phyloP scores from a whole-genome alignment of 2,329 filamentous ascomycete species.

The Penicillium sp. region DNA sequence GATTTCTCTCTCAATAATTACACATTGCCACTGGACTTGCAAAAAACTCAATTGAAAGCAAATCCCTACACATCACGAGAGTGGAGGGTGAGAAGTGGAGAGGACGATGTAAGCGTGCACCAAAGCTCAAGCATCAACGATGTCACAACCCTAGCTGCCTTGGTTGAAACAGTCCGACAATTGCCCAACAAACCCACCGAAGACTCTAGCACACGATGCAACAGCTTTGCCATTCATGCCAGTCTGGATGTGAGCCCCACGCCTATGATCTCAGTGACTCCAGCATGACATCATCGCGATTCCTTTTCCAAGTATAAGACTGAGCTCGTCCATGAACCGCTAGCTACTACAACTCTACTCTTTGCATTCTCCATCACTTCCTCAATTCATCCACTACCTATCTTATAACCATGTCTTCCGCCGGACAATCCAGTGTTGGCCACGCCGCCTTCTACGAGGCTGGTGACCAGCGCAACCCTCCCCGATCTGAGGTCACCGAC shows the following conservation, averaged over 20 bases:
- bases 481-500: constrained; percentile 48
- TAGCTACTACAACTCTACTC: too few species aligned
- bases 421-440: constrained; percentile 61
- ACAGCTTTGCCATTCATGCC: constrained; percentile 6
- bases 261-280: constrained; percentile 27
- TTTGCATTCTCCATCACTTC: too few species aligned
- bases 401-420: constrained; percentile 33
- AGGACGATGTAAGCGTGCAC: not conserved
- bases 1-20: too few species aligned
- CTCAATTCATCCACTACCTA: not conserved
- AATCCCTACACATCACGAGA: too few species aligned
- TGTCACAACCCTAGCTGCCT: constrained; percentile 16
- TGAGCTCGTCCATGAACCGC: not conserved
- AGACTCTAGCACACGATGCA: constrained; percentile 9
- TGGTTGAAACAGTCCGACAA: constrained; percentile 7
- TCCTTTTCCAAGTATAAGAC: constrained; percentile 18
- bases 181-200: constrained; percentile 9
- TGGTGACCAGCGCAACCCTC: constrained; percentile 66
- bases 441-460: constrained; percentile 62
- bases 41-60: too few species aligned
- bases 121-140: constrained; percentile 9
- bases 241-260: constrained; percentile 16
- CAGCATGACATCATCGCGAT: constrained; percentile 24
- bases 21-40: too few species aligned
- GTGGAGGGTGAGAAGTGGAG: constrained; percentile 13